Evolutionary conservation across 257 asterid species (phyloP).

Genomic region (Nicotiana tomentosiformis): DNA sequence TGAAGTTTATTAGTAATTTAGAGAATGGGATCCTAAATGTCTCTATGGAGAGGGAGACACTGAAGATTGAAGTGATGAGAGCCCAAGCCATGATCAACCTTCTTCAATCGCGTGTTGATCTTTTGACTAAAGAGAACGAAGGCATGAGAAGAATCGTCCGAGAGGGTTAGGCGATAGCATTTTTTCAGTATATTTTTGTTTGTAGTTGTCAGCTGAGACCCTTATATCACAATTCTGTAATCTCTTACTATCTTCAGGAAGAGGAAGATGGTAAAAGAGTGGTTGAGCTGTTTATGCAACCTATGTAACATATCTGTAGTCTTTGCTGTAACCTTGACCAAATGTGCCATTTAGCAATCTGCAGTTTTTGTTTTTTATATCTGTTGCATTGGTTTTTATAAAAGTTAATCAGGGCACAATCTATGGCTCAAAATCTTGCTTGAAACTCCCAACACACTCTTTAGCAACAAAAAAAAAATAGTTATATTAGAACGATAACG

Average conservation of each 20-base stretch:
- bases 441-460: too few relatives aligned
- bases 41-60: constrained; percentile 72
- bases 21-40: constrained; percentile 63
- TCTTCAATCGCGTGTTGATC: constrained; percentile 61
- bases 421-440: neutral
- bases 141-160: constrained; percentile 30
- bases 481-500: too few relatives aligned
- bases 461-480: too few relatives aligned
- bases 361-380: neutral
- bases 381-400: neutral
- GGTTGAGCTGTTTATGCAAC: neutral
- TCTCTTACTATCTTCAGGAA: neutral
- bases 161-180: constrained; percentile 9
- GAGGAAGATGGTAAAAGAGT: neutral
- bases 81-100: constrained; percentile 77
- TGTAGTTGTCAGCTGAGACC: neutral
- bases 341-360: neutral
- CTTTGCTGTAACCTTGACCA: neutral
- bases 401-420: neutral
- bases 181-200: neutral
- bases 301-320: constrained; percentile 3
- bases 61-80: constrained; percentile 83
- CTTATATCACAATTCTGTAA: neutral
- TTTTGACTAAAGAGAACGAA: constrained; percentile 45
- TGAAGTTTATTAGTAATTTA: constrained; percentile 63